Conservation (phyloP, 1,284 basidiomycete genomes). For the Moesziomyces aphidis region DNA sequence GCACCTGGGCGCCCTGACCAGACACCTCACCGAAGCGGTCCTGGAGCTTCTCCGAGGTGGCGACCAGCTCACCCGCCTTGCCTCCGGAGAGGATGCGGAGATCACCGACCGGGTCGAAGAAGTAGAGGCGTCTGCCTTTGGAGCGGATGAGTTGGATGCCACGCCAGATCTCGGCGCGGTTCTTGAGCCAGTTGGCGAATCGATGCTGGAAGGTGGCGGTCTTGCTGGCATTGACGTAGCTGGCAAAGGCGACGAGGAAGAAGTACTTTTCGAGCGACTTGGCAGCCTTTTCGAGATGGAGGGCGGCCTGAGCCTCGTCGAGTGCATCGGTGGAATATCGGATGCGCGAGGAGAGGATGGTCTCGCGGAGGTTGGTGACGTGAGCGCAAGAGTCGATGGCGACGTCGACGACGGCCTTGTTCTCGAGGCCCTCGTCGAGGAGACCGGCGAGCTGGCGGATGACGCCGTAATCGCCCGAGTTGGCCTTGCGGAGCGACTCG, state of each 20-base stretch:
- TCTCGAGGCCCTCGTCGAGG: conserved; percentile 62
- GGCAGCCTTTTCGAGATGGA: conserved; percentile 58
- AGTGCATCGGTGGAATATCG: conserved; percentile 58
- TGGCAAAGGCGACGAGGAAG: conserved; percentile 94
- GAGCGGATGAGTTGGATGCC: conserved; percentile 35
- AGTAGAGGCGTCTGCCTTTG: conserved; percentile 60
- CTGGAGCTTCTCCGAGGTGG: conserved; percentile 45
- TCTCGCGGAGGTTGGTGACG: conserved; percentile 64
- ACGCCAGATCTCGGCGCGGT: conserved; percentile 92
- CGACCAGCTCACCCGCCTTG: conserved; percentile 49
- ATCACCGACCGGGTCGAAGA: conserved; percentile 67
- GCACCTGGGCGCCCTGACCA: conserved; percentile 50
- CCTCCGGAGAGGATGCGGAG: conserved; percentile 55
- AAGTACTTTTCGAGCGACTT: conserved; percentile 76
- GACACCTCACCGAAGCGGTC: conserved; percentile 46
- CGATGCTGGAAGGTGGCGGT: conserved; percentile 76
- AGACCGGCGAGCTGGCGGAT: conserved; percentile 62
- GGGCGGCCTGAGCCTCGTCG: conserved; percentile 45
- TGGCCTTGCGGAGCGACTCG: conserved; percentile 60
- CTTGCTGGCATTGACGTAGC: conserved; percentile 81
- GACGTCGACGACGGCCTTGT: conserved; percentile 61
- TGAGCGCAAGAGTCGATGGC: conserved; percentile 65
- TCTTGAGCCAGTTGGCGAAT: conserved; percentile 87
- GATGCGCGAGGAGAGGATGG: conserved; percentile 58
- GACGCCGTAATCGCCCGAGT: conserved; percentile 63